Conservation (phyloP, 2,329 filamentous ascomycete species). For the Pseudogymnoascus sp. region DNA sequence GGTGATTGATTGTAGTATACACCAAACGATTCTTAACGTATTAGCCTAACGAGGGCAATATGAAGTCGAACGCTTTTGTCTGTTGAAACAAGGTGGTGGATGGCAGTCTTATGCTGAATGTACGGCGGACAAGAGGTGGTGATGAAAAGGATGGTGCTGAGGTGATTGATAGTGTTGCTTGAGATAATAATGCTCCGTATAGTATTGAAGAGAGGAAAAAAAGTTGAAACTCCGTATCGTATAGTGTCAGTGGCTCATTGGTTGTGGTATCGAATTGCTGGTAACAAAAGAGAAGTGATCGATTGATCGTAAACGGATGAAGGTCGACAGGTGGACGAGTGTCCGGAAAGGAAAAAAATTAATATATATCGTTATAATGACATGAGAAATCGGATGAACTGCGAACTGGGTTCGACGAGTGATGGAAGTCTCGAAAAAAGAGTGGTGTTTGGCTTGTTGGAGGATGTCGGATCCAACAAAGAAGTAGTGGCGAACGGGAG, state of each 20-base stretch:
- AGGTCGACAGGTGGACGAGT: constrained; percentile 18
- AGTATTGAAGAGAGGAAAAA: constrained; percentile 22
- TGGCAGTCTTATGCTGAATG: constrained; percentile 11
- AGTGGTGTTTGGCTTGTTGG: constrained; percentile 10
- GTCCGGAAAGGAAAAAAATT: constrained; percentile 26
- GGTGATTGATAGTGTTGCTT: constrained; percentile 29
- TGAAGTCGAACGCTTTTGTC: constrained; percentile 24
- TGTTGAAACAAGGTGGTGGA: constrained; percentile 28
- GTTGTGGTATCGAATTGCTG: constrained; percentile 35
- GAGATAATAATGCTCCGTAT: constrained; percentile 18
- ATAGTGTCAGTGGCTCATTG: constrained; percentile 33
- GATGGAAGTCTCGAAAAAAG: constrained; percentile 6
- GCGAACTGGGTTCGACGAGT: constrained; percentile 8
- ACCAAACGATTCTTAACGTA: constrained; percentile 28
- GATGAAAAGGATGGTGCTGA: constrained; percentile 19
- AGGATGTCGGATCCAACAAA: constrained; percentile 23
- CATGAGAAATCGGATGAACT: constrained; percentile 23
- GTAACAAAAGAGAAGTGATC: constrained; percentile 45
- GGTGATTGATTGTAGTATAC: constrained; percentile 10
- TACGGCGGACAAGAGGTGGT: constrained; percentile 12
- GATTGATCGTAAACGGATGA: constrained; percentile 30
- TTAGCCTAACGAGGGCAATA: constrained; percentile 13
- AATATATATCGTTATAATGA: constrained; percentile 28
- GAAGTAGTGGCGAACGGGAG: constrained; percentile 17
- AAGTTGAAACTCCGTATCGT: constrained; percentile 30